Evolutionary conservation across 352 stramenopile genomes (phyloP).

Genomic region (Phytophthora sp.): DNA sequence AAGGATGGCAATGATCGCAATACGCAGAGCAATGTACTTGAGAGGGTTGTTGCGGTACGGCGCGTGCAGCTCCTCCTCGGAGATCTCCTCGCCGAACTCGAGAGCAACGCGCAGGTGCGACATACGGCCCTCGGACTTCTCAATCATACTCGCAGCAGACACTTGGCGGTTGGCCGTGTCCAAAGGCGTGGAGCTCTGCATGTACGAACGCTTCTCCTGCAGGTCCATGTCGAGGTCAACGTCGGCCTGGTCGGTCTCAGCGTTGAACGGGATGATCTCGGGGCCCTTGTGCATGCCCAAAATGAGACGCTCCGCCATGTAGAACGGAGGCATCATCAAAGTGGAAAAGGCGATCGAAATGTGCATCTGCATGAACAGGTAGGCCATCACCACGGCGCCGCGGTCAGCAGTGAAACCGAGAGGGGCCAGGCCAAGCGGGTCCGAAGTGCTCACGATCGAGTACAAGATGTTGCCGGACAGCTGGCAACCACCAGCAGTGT

Average conservation of each 20-base stretch:
- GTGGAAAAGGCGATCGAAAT: slow-evolving; percentile 43
- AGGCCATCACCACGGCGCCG: slow-evolving; percentile 23
- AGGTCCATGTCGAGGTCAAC: slow-evolving; percentile 10
- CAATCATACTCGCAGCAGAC: background rate
- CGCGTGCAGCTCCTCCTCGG: background rate
- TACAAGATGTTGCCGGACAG: slow-evolving; percentile 45
- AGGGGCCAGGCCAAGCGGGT: slow-evolving; percentile 22
- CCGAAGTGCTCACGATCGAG: background rate
- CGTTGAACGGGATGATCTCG: background rate
- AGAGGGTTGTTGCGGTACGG: background rate
- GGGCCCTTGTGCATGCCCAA: background rate
- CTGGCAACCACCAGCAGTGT: slow-evolving; percentile 46
- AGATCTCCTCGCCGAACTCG: background rate
- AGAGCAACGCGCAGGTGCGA: background rate
- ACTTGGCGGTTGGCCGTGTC: slow-evolving; percentile 1
- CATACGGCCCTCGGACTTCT: background rate
- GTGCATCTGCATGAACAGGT: slow-evolving; percentile 32
- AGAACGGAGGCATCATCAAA: slow-evolving; percentile 48
- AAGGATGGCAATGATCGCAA: slow-evolving; percentile 32
- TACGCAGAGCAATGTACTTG: background rate
- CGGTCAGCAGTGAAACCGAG: slow-evolving; percentile 45
- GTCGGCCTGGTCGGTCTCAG: slow-evolving; percentile 1
- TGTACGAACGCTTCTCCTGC: slow-evolving; percentile 22
- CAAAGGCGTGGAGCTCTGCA: slow-evolving; percentile 12
- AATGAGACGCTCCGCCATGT: slow-evolving; percentile 41